Percentiles rank a stretch among this genome's conserved stretches.
phyloP scores from a whole-genome alignment of 169 alveolate species.

The Plasmodium malariae region DNA sequence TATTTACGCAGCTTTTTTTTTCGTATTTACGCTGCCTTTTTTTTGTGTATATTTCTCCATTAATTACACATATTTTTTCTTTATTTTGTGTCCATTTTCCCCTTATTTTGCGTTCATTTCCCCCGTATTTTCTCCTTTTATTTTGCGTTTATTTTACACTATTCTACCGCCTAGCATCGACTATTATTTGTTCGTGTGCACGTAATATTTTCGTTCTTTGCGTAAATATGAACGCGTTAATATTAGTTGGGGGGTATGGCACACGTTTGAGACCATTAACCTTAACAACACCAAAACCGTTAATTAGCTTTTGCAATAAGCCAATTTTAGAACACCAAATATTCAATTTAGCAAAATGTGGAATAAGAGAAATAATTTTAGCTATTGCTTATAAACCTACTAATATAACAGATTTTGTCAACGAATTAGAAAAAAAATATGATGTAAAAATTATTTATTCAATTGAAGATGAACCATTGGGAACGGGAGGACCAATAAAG shows the following conservation, averaged over 20 bases:
- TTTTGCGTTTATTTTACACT: too few relatives aligned
- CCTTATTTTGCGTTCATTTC: too few relatives aligned
- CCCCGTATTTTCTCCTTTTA: too few relatives aligned
- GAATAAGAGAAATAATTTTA: slow-evolving; percentile 90
- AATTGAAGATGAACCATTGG: slow-evolving; percentile 97
- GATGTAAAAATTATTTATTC: slow-evolving; percentile 93
- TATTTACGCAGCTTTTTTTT: too few relatives aligned
- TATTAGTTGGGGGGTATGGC: slow-evolving; percentile 99
- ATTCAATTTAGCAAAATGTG: slow-evolving; percentile 80
- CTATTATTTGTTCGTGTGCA: neutral
- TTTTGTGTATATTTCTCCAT: too few relatives aligned
- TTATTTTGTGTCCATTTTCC: too few relatives aligned
- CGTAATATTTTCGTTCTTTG: slow-evolving; percentile 1
- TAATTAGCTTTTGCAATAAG: slow-evolving; percentile 96
- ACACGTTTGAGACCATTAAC: slow-evolving; percentile 99
- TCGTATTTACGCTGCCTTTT: too few relatives aligned
- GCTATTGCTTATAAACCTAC: slow-evolving; percentile 93
- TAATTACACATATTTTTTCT: too few relatives aligned
- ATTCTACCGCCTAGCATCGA: neutral
- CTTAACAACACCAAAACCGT: slow-evolving; percentile 96
- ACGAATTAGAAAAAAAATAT: slow-evolving; percentile 88
- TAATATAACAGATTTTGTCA: slow-evolving; percentile 85
- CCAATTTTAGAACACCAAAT: slow-evolving; percentile 95
- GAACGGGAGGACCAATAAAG: slow-evolving; percentile 96
- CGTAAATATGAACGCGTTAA: slow-evolving; percentile 95